Base-by-base conservation (phyloP, 306 rosid genomes). In the Fragaria nilgerrensis region DNA sequence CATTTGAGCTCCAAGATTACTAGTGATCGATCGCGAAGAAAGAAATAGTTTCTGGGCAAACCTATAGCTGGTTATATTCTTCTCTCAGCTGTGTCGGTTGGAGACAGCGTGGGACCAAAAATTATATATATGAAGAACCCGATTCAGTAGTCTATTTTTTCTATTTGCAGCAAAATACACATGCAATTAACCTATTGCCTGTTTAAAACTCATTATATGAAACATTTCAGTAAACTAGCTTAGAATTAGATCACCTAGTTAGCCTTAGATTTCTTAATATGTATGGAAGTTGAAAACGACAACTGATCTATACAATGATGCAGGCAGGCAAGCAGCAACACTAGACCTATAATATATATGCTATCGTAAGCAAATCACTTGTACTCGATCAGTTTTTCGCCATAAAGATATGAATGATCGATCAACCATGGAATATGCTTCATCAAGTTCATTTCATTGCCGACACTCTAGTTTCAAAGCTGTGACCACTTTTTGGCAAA, bases 31-130 rank as follows among this genome's bases (percentile, higher is more conserved):
- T 47, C 17, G 14, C 14, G 7, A 11, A 23, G 73, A 41, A 44
- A 44, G 34, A 20, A 43, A 22, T 27, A 1, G 12, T 68, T 43
- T n/a, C 53, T 23, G 48, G 37, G 73, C 36, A 59, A 50, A 49
- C 20, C 63, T 3, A 29, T 29, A 29, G 3, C 32, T 29, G 32
- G 32, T 29, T 29, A 29, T 29, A 29, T 32, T 32, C 34, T 32
- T 32, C 34, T 32, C 34, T 32, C 34, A 36, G 7, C 34, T 22
- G 14, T 34, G 73, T 82, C 68, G 61, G 68, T 45, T 72, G 0
- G 14, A 82, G 48, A 67, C 72, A 68, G 7, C 20, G 37, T 67
- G 75, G 78, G 68, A 55, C 80, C 76, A 52, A 74, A 62, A 37
- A 52, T 7, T 36, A 36, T 32, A 32, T 32, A 32, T 32, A 39